Evolutionary conservation across 2,329 filamentous ascomycete species (phyloP).

Genomic region (Nothophaeocryptopus gaeumannii): DNA sequence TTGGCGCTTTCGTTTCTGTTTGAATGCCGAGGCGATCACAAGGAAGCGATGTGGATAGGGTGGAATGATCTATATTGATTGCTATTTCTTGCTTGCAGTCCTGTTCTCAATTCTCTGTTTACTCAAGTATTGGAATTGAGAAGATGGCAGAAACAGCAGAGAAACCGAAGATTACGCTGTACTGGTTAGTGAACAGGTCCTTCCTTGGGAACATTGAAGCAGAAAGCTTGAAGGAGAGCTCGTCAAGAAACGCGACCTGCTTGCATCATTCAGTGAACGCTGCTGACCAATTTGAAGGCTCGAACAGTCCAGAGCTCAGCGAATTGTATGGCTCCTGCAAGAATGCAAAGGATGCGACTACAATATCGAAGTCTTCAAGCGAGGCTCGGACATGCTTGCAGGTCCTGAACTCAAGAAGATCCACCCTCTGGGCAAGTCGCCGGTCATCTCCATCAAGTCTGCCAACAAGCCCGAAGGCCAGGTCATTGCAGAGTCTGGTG

Average conservation of each 20-base stretch:
- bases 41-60: neutral
- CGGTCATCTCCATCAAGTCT: conserved; percentile 65
- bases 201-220: neutral
- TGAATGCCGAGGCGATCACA: too few species aligned
- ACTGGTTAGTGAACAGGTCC: conserved; percentile 51
- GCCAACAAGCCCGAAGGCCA: conserved; percentile 46
- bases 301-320: conserved; percentile 75
- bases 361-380: conserved; percentile 75
- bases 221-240: neutral
- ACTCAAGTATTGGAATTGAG: neutral
- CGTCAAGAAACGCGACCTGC: neutral
- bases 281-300: conserved; percentile 58
- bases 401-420: conserved; percentile 72
- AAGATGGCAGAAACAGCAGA: conserved; percentile 22
- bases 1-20: too few species aligned
- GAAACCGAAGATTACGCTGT: conserved; percentile 58
- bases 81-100: neutral
- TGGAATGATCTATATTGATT: neutral
- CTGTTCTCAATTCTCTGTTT: neutral
- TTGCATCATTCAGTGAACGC: neutral
- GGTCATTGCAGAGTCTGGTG: conserved; percentile 76
- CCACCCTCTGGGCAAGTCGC: conserved; percentile 85
- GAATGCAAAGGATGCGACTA: conserved; percentile 72
- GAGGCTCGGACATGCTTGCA: conserved; percentile 63
- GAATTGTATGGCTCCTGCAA: conserved; percentile 81